These are phyloP conservation scores for Mollisia scopiformis DNA, from an alignment of 2,329 filamentous ascomycete species.

Conservation along the genomic window DNA sequence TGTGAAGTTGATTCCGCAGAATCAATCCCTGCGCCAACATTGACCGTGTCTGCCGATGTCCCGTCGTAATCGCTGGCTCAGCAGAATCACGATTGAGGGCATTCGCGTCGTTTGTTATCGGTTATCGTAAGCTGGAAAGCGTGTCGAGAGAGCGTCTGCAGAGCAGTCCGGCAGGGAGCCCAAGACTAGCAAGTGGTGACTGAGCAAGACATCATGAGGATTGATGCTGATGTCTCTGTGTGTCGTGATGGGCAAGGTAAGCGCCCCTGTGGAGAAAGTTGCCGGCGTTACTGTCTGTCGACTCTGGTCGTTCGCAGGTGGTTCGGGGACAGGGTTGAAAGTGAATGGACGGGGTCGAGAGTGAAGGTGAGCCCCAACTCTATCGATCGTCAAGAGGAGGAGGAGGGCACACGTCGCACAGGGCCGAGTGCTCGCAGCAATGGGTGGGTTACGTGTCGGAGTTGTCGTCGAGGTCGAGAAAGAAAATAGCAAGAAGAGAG, in stretches of 20 bases:
- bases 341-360: slow-evolving; percentile 6
- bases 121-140: slow-evolving; percentile 19
- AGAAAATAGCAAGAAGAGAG: slow-evolving; percentile 1
- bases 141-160: slow-evolving; percentile 19
- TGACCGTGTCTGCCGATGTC: slow-evolving; percentile 24
- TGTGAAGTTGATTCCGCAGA: slow-evolving; percentile 28
- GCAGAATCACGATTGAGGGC: slow-evolving; percentile 12
- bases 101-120: slow-evolving; percentile 27
- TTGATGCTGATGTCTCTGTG: slow-evolving; percentile 35
- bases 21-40: slow-evolving; percentile 31
- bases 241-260: slow-evolving; percentile 21
- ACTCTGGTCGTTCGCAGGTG: too few species aligned
- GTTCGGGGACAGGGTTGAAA: too few species aligned
- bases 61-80: slow-evolving; percentile 6
- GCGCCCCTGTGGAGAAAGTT: slow-evolving; percentile 8
- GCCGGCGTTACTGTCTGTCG: too few species aligned
- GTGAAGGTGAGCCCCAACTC: slow-evolving; percentile 12
- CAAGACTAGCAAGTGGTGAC: slow-evolving; percentile 26
- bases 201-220: slow-evolving; percentile 31
- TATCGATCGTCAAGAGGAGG: slow-evolving; percentile 16
- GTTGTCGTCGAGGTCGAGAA: slow-evolving; percentile 14
- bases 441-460: slow-evolving; percentile 8
- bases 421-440: slow-evolving; percentile 11
- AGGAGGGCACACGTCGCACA: slow-evolving; percentile 6
- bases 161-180: slow-evolving; percentile 23